Percentiles rank a stretch among this genome's conserved stretches.
phyloP scores from a whole-genome alignment of 2,329 filamentous ascomycete species.

The Grosmannia clavigera region DNA sequence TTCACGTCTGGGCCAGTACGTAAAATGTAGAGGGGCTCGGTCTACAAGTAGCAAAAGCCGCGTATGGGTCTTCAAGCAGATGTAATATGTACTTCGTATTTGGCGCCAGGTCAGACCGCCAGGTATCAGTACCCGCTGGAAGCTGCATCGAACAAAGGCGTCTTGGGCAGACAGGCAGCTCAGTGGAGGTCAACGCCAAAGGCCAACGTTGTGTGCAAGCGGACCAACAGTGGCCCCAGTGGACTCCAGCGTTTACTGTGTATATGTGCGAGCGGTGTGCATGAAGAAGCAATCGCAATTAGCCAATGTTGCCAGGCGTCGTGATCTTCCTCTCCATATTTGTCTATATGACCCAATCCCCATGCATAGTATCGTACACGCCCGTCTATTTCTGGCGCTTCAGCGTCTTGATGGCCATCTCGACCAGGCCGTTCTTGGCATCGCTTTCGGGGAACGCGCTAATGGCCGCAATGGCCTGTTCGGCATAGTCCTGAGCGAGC shows the following conservation, averaged over 20 bases:
- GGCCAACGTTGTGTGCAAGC: not conserved
- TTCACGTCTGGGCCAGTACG: too few species aligned
- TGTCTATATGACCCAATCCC: not conserved
- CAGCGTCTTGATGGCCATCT: conserved; percentile 90
- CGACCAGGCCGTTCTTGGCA: conserved; percentile 78
- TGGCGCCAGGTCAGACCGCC: not conserved
- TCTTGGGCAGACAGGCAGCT: not conserved
- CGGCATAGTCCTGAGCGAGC: conserved; percentile 79
- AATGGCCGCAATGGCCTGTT: conserved; percentile 79
- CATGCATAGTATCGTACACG: not conserved
- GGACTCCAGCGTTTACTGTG: not conserved
- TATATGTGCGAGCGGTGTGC: not conserved
- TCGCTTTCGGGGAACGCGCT: conserved; percentile 81
- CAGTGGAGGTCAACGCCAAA: too few species aligned
- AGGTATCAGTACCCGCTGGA: not conserved
- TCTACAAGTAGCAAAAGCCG: not conserved
- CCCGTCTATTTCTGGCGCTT: conserved; percentile 61
- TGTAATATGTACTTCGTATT: not conserved
- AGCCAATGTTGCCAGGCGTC: not conserved
- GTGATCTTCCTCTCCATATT: not conserved
- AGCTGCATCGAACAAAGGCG: too few species aligned
- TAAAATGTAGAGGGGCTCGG: not conserved
- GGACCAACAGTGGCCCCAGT: too few species aligned
- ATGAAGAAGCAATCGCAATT: not conserved
- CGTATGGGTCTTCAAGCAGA: not conserved